Evolutionary conservation across 805 yeast species (phyloP).

Genomic region (Geotrichum ghanense): DNA sequence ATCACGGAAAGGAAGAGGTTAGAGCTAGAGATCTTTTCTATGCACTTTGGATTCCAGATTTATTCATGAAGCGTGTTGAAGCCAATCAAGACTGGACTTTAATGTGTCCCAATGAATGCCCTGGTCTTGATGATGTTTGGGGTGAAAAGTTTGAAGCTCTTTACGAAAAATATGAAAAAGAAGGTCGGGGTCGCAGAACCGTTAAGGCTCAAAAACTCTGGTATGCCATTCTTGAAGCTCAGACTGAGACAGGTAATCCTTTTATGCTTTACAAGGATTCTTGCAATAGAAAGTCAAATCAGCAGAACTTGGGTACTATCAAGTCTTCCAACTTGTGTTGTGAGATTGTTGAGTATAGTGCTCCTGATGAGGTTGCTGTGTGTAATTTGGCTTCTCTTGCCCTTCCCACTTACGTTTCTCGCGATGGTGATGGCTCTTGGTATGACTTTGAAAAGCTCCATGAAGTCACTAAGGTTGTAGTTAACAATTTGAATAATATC

Average conservation of each 20-base stretch:
- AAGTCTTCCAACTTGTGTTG: slow-evolving; percentile 91
- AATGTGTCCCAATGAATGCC: slow-evolving; percentile 82
- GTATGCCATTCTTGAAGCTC: slow-evolving; percentile 82
- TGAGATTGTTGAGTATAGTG: slow-evolving; percentile 86
- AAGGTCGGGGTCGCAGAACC: slow-evolving; percentile 51
- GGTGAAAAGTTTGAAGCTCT: slow-evolving; percentile 74
- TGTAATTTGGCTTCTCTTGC: slow-evolving; percentile 92
- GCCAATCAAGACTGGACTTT: slow-evolving; percentile 72
- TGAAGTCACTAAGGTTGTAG: slow-evolving; percentile 61
- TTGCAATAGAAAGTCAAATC: slow-evolving; percentile 79
- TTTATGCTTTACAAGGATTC: slow-evolving; percentile 91
- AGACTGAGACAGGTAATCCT: slow-evolving; percentile 94
- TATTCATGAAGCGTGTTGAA: slow-evolving; percentile 87
- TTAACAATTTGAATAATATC: slow-evolving; percentile 66
- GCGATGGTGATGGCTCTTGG: slow-evolving; percentile 35
- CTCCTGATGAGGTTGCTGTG: slow-evolving; percentile 89
- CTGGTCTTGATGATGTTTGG: slow-evolving; percentile 70
- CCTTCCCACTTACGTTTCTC: slow-evolving; percentile 62
- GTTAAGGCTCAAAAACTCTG: slow-evolving; percentile 84
- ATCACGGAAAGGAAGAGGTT: slow-evolving; percentile 89
- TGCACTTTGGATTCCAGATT: slow-evolving; percentile 91
- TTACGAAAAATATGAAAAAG: slow-evolving; percentile 61
- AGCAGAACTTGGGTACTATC: slow-evolving; percentile 82
- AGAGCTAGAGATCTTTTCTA: slow-evolving; percentile 89
- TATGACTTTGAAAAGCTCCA: slow-evolving; percentile 72